phyloP scores from a whole-genome alignment of 768 basidiomycete species.

The Trametes elegans region DNA sequence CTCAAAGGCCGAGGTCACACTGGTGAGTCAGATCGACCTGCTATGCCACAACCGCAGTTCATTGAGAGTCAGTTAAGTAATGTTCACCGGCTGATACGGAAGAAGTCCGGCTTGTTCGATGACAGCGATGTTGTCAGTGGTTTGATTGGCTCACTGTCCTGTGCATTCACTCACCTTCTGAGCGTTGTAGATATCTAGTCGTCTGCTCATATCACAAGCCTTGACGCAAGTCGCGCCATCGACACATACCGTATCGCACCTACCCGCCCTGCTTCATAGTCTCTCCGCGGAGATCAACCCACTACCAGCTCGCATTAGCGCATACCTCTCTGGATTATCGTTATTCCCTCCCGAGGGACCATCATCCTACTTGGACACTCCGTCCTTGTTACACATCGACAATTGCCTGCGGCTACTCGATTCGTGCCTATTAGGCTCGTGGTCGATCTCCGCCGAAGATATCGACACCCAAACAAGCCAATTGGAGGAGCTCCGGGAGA shows the following conservation, averaged over 20 bases:
- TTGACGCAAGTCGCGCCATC: constrained; percentile 50
- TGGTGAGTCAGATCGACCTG: constrained; percentile 40
- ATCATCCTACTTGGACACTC: constrained; percentile 23
- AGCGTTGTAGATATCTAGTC: constrained; percentile 48
- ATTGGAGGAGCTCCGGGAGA: constrained; percentile 39
- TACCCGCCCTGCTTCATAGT: constrained; percentile 32
- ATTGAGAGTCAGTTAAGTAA: constrained; percentile 32
- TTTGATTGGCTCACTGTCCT: neutral
- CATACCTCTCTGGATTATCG: constrained; percentile 41
- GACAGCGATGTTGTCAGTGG: constrained; percentile 33
- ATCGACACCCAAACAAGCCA: neutral
- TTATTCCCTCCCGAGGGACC: constrained; percentile 32
- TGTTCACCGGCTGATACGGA: constrained; percentile 36
- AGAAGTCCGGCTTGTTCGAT: constrained; percentile 32
- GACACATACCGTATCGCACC: constrained; percentile 33
- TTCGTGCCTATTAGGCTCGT: constrained; percentile 57
- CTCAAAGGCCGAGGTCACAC: constrained; percentile 52
- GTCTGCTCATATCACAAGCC: constrained; percentile 51
- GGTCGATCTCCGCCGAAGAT: constrained; percentile 35
- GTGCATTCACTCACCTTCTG: neutral
- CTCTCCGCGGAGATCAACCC: constrained; percentile 39
- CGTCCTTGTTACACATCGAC: constrained; percentile 47
- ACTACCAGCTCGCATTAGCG: constrained; percentile 37
- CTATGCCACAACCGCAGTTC: neutral
- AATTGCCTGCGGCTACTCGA: constrained; percentile 62